Base-by-base conservation (phyloP, 1,139 yeast genomes). In the Hansenula lynferdii region DNA sequence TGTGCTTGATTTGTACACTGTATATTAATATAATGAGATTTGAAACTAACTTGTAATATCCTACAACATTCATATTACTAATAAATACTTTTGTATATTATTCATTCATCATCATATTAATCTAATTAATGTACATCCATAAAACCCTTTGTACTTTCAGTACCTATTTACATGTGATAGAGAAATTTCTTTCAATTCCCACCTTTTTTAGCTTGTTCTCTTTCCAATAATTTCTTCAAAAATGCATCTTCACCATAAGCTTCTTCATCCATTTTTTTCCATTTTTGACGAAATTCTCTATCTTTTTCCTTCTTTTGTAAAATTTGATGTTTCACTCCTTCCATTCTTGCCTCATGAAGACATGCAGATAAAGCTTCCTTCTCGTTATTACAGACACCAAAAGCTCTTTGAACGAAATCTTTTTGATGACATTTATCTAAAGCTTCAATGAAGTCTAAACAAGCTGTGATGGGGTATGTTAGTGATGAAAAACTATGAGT, bases 341-440 rank as follows among this genome's bases (percentile, higher is more conserved):
- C 77, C 25, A 80, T 59, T 58, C 97, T 73, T 14, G 94, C 85
- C 42, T 76, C 77, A 54, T 87, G 94, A 30, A 92, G 69, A 62
- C 98, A 92, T 56, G 77, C 68, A 33, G 83, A 64, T 36, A 92
- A 69, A 43, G 85, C 90, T 45, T 85, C 86, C 56, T 89, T 89
- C 53, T 84, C 83, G 44, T 80, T 80, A 61, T 87, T 87, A 64
- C 98, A 92, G 48, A 77, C 68, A 28, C 97, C 97, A 49, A 86
- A 67, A n/a, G 86, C 80, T 56, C 85, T 78, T 53, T 77, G 73
- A 47, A 85, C 53, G 50, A 81, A 84, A 42, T 81, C 85, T 44
- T 74, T 75, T 44, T 78, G 71, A 56, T 90, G 97, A 58, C 98
- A 92, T 57, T 85, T 83, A 56, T 90, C 96, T 12, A 92, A 72